These are phyloP conservation scores for Tricholoma bakamatsutake DNA, from an alignment of 768 basidiomycete genomes.

Conservation along the genomic window DNA sequence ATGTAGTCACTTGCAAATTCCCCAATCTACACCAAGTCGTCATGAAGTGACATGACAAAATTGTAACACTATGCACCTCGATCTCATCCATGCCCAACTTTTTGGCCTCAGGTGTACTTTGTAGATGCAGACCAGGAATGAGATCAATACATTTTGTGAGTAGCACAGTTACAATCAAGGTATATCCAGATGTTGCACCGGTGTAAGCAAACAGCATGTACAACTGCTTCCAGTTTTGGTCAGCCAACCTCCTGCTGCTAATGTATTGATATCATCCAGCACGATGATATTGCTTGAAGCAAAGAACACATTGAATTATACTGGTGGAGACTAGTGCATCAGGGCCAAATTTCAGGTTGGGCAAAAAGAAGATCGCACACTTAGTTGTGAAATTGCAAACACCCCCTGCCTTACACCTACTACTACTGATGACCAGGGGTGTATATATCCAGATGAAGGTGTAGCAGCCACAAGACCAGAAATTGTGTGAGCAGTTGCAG, in stretches of 20 bases:
- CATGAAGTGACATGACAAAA: not conserved
- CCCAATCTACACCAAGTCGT: slow-evolving; percentile 40
- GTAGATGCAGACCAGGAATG: slow-evolving; percentile 53
- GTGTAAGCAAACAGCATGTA: slow-evolving; percentile 72
- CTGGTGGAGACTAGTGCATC: slow-evolving; percentile 27
- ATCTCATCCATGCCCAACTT: slow-evolving; percentile 64
- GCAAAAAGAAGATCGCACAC: slow-evolving; percentile 36
- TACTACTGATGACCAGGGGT: slow-evolving; percentile 70
- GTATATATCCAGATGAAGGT: slow-evolving; percentile 79
- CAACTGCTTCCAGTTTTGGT: slow-evolving; percentile 73
- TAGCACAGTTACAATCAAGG: slow-evolving; percentile 55
- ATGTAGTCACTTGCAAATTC: slow-evolving; percentile 68
- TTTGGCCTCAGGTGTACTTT: slow-evolving; percentile 51
- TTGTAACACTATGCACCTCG: slow-evolving; percentile 40
- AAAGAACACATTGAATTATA: slow-evolving; percentile 76
- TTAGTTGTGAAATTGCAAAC: slow-evolving; percentile 84
- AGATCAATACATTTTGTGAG: slow-evolving; percentile 52
- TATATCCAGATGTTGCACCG: slow-evolving; percentile 50
- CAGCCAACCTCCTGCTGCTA: slow-evolving; percentile 57
- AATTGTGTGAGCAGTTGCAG: slow-evolving; percentile 80
- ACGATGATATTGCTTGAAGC: slow-evolving; percentile 57
- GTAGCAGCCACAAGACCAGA: slow-evolving; percentile 87
- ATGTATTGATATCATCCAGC: slow-evolving; percentile 61
- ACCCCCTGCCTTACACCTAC: slow-evolving; percentile 64
- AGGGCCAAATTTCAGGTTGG: not conserved